Conservation (phyloP, 192 early-diverging fungal species). For the Podila epicladia region DNA sequence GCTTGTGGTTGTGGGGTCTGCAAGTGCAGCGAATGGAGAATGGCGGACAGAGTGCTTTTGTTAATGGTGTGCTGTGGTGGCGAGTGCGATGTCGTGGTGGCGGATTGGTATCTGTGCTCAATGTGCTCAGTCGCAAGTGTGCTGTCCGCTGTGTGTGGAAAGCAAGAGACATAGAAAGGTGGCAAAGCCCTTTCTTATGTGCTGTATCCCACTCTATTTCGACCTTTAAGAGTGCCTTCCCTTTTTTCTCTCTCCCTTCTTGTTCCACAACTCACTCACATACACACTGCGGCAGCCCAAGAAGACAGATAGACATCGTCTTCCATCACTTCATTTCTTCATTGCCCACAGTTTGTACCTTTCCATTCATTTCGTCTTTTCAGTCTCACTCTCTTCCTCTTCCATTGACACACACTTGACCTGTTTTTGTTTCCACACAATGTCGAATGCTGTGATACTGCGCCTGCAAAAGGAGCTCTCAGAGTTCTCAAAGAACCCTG, state of each 20-base stretch:
- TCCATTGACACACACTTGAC: not conserved
- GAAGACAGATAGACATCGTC: no score
- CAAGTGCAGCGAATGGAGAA: no score
- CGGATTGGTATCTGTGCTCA: no score
- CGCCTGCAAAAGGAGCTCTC: conserved; percentile 47
- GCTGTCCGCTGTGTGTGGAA: not conserved
- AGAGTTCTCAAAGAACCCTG: conserved; percentile 48
- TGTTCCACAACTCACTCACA: not conserved
- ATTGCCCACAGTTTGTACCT: not conserved
- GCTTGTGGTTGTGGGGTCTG: no score
- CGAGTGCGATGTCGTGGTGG: no score
- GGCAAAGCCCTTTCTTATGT: not conserved
- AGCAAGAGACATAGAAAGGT: not conserved
- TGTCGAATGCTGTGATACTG: conserved; percentile 50
- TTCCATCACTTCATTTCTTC: no score
- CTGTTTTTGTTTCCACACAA: not conserved
- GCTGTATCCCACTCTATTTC: not conserved
- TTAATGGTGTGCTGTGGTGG: no score
- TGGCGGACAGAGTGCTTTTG: no score
- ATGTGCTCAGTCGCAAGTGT: no score
- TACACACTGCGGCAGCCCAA: not conserved
- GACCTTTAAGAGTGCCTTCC: not conserved
- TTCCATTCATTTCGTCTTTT: not conserved
- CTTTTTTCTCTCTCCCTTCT: not conserved
- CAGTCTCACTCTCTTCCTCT: not conserved